Evolutionary conservation across 169 alveolate genomes (phyloP).

Genomic region (Babesia sp.): DNA sequence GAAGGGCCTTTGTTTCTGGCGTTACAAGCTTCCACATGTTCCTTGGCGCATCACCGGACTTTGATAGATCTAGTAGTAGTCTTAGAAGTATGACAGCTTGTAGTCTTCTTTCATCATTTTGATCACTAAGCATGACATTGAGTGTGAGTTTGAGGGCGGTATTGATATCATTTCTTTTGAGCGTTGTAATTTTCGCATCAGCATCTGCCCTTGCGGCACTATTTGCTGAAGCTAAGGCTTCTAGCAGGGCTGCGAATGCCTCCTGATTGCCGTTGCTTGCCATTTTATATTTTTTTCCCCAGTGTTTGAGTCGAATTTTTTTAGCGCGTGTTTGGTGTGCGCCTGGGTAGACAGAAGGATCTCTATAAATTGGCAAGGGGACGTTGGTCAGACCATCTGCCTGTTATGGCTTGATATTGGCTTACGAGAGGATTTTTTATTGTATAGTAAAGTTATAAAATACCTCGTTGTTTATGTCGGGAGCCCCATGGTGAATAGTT

Average conservation of each 20-base stretch:
- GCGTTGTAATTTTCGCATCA: slow-evolving; percentile 68
- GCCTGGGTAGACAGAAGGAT: slow-evolving; percentile 22
- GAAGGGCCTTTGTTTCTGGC: slow-evolving; percentile 61
- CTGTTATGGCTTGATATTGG: not conserved
- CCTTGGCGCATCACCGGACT: slow-evolving; percentile 67
- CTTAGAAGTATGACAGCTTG: slow-evolving; percentile 74
- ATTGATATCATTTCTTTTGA: slow-evolving; percentile 69
- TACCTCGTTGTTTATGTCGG: not conserved
- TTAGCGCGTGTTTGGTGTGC: slow-evolving; percentile 4
- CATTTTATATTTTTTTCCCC: not conserved
- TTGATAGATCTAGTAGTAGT: slow-evolving; percentile 68
- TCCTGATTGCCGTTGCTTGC: slow-evolving; percentile 39
- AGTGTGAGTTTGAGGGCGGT: slow-evolving; percentile 67
- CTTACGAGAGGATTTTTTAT: no score
- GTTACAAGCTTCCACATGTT: slow-evolving; percentile 62
- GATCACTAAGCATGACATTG: slow-evolving; percentile 67
- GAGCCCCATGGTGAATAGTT: slow-evolving; percentile 23
- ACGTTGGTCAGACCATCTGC: not conserved
- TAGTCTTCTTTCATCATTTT: slow-evolving; percentile 71
- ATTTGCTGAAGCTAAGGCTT: slow-evolving; percentile 74
- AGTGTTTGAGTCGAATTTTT: not conserved
- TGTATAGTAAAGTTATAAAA: no score
- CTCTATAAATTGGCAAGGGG: not conserved
- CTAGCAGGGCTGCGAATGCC: slow-evolving; percentile 67
- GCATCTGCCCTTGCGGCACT: slow-evolving; percentile 71